Conservation (phyloP, 352 stramenopile genomes). For the Pythium aquatile region DNA sequence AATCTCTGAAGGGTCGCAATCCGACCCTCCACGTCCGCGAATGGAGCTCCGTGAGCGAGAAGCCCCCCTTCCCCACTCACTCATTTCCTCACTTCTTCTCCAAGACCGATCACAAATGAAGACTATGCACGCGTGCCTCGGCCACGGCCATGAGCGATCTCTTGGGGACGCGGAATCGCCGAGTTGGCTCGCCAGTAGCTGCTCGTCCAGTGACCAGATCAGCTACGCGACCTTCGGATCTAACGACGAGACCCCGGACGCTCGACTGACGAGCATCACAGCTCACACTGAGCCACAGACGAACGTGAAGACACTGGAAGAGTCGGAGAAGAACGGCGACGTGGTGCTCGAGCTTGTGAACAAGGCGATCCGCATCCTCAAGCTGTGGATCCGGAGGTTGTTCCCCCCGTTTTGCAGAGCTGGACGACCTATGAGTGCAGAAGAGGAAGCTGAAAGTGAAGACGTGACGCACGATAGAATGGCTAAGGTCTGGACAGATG, state of each 20-base stretch:
- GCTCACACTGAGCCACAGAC: neutral
- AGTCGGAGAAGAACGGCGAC: neutral
- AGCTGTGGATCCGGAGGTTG: neutral
- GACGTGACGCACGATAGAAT: neutral
- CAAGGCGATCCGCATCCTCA: neutral
- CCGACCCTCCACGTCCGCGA: no score
- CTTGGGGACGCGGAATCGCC: neutral
- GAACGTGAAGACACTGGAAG: neutral
- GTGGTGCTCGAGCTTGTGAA: neutral
- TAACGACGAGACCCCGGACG: neutral
- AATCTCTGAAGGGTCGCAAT: neutral
- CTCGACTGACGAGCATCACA: neutral
- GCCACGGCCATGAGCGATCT: neutral
- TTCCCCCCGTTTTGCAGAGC: neutral
- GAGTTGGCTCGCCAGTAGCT: neutral
- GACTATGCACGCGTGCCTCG: neutral
- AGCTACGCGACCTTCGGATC: neutral
- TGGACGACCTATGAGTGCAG: neutral
- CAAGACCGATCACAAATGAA: neutral
- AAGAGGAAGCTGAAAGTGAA: neutral
- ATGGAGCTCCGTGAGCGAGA: neutral
- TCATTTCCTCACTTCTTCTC: neutral
- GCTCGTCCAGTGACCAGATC: neutral
- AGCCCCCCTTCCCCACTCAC: neutral
- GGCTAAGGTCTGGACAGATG: constrained; percentile 11